These are phyloP conservation scores for Oldenlandia corymbosa DNA, from an alignment of 257 asterid genomes.

Conservation along the genomic window DNA sequence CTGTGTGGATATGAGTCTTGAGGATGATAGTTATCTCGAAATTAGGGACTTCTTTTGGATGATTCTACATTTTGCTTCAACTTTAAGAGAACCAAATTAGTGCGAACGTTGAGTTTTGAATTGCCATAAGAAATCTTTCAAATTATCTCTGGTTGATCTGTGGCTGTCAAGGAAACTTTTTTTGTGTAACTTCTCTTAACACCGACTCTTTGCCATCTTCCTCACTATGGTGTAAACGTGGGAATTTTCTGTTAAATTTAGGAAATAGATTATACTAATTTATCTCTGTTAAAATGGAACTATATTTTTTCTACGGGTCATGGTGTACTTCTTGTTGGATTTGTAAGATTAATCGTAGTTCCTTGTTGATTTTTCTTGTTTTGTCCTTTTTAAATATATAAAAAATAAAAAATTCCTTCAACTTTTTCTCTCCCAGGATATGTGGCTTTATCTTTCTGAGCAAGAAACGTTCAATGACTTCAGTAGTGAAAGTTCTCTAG, in stretches of 20 bases:
- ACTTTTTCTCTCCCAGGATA: conserved; percentile 49
- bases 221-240: not conserved
- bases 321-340: not conserved
- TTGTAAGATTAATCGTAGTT: not conserved
- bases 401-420: not conserved
- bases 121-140: not conserved
- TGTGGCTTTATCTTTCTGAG: conserved; percentile 90
- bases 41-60: not conserved
- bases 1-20: not conserved
- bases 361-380: not conserved
- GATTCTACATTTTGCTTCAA: not conserved
- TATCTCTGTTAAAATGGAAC: not conserved
- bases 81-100: not conserved
- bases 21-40: not conserved
- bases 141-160: not conserved
- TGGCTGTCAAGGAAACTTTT: not conserved
- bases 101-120: no score
- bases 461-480: conserved; percentile 69
- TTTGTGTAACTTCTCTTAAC: not conserved
- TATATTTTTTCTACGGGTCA: not conserved
- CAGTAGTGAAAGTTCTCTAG: conserved; percentile 68
- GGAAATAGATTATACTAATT: not conserved
- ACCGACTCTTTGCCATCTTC: not conserved
- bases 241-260: not conserved
- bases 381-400: no score